A percentile compares a stretch with the other conserved stretches of the same genome.
phyloP scores from a whole-genome alignment of 768 basidiomycete genomes.

The Tephrocybe sp. region DNA sequence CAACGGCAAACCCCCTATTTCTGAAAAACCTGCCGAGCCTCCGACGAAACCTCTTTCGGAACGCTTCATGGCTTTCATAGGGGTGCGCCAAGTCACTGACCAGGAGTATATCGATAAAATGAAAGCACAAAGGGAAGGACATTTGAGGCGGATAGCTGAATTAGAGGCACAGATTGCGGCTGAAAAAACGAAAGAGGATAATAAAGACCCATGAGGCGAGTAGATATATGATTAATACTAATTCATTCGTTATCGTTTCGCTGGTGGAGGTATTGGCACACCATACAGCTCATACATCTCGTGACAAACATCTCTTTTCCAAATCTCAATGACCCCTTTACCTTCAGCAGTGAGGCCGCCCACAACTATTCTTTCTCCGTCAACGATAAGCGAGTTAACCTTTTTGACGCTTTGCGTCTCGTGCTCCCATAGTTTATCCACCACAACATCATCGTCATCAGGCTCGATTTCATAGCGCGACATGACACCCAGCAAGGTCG shows the following conservation, averaged over 20 bases:
- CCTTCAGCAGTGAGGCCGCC: conserved; percentile 61
- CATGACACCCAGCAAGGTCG: conserved; percentile 61
- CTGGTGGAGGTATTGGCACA: background rate
- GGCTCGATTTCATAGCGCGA: conserved; percentile 45
- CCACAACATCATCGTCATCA: conserved; percentile 34
- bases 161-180: conserved; percentile 45
- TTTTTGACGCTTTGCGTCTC: conserved; percentile 48
- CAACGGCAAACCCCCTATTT: conserved; percentile 17
- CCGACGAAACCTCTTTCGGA: conserved; percentile 28
- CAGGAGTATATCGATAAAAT: conserved; percentile 68
- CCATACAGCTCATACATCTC: too few species aligned
- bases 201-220: conserved; percentile 11
- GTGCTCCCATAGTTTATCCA: conserved; percentile 46
- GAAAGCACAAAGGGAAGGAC: conserved; percentile 50
- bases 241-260: background rate
- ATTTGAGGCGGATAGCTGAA: conserved; percentile 56
- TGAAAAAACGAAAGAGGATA: conserved; percentile 26
- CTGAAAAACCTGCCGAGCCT: conserved; percentile 12
- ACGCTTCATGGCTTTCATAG: conserved; percentile 42
- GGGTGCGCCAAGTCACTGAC: conserved; percentile 60
- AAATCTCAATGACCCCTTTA: conserved; percentile 64
- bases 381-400: conserved; percentile 60
- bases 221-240: background rate
- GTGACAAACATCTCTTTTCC: conserved; percentile 34
- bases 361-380: conserved; percentile 47